Conservation (phyloP, 2,329 filamentous ascomycete genomes). For the Periconia macrospinosa region DNA sequence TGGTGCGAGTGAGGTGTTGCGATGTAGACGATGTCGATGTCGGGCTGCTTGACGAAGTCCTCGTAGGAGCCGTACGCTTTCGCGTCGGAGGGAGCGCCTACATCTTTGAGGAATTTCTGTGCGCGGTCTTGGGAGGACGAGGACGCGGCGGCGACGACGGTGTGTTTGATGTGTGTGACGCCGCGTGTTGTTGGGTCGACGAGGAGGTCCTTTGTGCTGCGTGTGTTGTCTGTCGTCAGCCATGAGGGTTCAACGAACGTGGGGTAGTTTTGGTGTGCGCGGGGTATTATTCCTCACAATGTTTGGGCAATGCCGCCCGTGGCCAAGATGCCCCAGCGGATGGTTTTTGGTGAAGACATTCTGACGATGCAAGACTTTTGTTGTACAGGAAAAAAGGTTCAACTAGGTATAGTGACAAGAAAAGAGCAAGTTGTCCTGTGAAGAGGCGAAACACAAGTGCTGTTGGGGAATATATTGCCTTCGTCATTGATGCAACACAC, state of each 20-base stretch:
- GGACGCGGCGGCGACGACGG: slow-evolving; percentile 77
- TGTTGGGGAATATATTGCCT: neutral
- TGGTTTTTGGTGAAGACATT: slow-evolving; percentile 41
- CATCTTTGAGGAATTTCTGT: slow-evolving; percentile 70
- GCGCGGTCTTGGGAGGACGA: slow-evolving; percentile 73
- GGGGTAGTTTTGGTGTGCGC: too few relatives aligned
- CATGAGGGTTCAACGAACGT: slow-evolving; percentile 10
- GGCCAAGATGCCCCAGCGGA: slow-evolving; percentile 52
- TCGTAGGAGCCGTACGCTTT: slow-evolving; percentile 79
- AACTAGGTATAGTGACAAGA: too few relatives aligned
- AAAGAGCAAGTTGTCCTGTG: too few relatives aligned
- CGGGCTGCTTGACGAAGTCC: slow-evolving; percentile 75
- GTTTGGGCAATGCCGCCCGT: slow-evolving; percentile 53
- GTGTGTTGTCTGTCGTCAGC: slow-evolving; percentile 3
- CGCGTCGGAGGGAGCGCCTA: slow-evolving; percentile 68
- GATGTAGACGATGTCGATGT: slow-evolving; percentile 85
- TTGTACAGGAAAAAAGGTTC: neutral
- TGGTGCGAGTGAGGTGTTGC: slow-evolving; percentile 91
- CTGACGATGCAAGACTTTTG: neutral
- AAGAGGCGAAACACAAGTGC: neutral
- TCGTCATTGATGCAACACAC: neutral
- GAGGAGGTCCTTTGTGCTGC: slow-evolving; percentile 71
- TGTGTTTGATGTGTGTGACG: slow-evolving; percentile 73
- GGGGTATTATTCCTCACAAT: slow-evolving; percentile 39
- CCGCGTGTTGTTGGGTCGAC: slow-evolving; percentile 70